Evolutionary conservation across 306 rosid species (phyloP), one percentile per base, ranked within the genome.

Genomic region (Abrus precatorius): DNA sequence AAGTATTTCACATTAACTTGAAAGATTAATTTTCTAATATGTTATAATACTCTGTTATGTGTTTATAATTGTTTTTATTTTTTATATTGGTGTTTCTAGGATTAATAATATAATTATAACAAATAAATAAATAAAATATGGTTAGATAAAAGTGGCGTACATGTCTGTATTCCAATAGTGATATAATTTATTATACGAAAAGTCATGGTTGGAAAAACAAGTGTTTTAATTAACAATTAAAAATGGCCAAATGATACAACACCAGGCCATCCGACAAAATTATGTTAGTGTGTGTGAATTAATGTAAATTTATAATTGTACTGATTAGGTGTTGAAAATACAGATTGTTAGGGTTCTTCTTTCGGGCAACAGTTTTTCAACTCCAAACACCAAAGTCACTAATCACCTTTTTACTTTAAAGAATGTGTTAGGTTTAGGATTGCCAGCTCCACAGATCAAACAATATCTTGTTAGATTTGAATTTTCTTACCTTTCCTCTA

Each of bases 401-500:
- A 41, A 30, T 54, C 41, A 44, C 57, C 82, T 32, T 47, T 61
- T 60, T 12, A 34, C 13, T 68, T 66, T 68, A 41, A 78, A 66
- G 28, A 68, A 54, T 77, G 68, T 6, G 36, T 76, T 64, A 20
- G 74, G 74, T 49, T 34, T 49, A 62, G 32, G 13, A 47, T 75
- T 12, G 52, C 60, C 48, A 40, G 27, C 61, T 76, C 63, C 32
- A 5, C 40, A 47, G 52, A 76, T 64, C 43, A 27, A 20, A 62
- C 50, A 6, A 47, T 65, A 66, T 62, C 69, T 14, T 5, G 34
- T 33, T 30, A 29, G 6, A 12, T 61, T 41, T 11, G 44, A 61
- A 10, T 41, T 32, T 5, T 61, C 44, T 48, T 13, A 48, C 53
- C 7, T 44, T 44, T 44, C 9, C 48, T 44, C 9, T 30, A 10